Conservation (phyloP, 1,139 yeast genomes). For the Diutina sp. region DNA sequence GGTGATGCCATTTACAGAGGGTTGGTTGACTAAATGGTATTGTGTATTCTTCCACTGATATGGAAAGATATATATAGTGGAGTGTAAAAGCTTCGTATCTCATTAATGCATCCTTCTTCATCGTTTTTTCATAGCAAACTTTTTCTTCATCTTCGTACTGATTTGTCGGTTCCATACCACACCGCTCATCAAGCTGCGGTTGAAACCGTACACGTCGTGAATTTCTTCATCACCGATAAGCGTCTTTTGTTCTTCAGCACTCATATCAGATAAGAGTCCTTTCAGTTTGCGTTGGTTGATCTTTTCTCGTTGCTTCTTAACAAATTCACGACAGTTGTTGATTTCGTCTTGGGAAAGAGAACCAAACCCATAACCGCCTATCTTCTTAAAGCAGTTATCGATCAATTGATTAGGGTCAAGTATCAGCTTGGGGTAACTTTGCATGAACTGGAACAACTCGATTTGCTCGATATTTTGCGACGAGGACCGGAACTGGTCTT, state of each 20-base stretch:
- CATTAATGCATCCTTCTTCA: not conserved
- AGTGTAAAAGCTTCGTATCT: not conserved
- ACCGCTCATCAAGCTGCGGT: slow-evolving; percentile 40
- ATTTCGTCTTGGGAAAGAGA: slow-evolving; percentile 75
- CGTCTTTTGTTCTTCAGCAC: not conserved
- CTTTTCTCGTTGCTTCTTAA: slow-evolving; percentile 42
- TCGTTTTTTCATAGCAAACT: slow-evolving; percentile 8
- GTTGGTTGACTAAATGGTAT: too few species aligned
- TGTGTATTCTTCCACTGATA: not conserved
- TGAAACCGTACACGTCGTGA: slow-evolving; percentile 37
- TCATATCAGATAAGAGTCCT: slow-evolving; percentile 6
- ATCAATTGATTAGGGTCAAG: slow-evolving; percentile 60
- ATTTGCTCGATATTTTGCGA: slow-evolving; percentile 45
- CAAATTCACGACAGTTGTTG: slow-evolving; percentile 63
- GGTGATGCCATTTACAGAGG: slow-evolving; percentile 63
- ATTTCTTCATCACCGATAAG: slow-evolving; percentile 16
- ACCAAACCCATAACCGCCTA: slow-evolving; percentile 57
- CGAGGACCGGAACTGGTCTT: slow-evolving; percentile 22
- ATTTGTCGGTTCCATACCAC: slow-evolving; percentile 45
- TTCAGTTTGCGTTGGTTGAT: not conserved
- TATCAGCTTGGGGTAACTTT: slow-evolving; percentile 63
- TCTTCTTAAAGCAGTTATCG: slow-evolving; percentile 62
- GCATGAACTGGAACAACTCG: slow-evolving; percentile 80
- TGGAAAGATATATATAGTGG: not conserved
- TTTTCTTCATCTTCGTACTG: slow-evolving; percentile 34